Percentiles rank a stretch among this genome's conserved stretches.
These are phyloP conservation scores for Rhynchospora breviuscula DNA, from an alignment of 176 grass and related monocot genomes.

Conservation along the genomic window DNA sequence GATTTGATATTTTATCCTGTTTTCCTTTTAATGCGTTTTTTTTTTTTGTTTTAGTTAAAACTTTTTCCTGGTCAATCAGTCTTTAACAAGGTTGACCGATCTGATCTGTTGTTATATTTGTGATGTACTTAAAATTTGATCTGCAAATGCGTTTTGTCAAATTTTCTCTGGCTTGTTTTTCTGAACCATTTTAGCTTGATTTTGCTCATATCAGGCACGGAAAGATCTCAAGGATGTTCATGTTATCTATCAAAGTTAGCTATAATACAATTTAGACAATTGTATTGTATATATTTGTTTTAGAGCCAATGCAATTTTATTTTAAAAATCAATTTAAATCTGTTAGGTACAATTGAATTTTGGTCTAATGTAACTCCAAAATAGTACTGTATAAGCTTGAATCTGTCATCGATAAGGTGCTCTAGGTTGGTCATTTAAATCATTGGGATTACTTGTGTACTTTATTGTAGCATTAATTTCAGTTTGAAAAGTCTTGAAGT, in stretches of 20 bases:
- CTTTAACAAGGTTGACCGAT: background rate
- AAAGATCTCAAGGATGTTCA: background rate
- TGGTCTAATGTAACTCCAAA: background rate
- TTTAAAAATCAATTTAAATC: background rate
- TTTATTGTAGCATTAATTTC: background rate
- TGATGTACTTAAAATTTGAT: too few species aligned
- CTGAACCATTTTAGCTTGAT: background rate
- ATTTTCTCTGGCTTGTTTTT: background rate
- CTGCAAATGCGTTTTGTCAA: too few species aligned
- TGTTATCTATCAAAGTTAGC: background rate
- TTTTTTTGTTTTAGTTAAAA: background rate
- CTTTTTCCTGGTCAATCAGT: background rate
- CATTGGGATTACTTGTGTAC: background rate
- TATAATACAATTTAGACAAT: background rate
- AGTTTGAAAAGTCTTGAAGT: background rate
- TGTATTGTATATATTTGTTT: background rate
- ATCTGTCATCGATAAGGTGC: background rate
- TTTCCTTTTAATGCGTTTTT: conserved; percentile 15
- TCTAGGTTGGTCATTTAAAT: background rate
- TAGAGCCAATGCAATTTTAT: too few species aligned
- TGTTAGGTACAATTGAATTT: background rate
- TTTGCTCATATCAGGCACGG: background rate
- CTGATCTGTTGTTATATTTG: background rate
- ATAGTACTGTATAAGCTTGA: background rate
- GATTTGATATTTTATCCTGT: background rate